These are phyloP conservation scores for Uronychia binucleata DNA, from an alignment of 73 alveolate genomes.

Conservation along the genomic window DNA sequence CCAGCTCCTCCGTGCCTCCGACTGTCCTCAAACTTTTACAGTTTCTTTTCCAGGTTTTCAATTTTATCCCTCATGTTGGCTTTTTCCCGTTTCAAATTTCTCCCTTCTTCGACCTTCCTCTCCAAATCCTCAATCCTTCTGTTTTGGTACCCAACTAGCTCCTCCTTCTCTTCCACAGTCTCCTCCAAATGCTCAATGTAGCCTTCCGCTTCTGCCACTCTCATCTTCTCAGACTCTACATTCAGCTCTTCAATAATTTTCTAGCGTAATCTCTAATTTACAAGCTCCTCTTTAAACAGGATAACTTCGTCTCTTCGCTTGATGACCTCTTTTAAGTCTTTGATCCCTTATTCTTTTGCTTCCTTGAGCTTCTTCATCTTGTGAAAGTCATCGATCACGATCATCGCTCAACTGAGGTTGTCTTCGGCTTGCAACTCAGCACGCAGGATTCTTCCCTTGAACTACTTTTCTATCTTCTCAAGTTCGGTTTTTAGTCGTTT, in stretches of 20 bases:
- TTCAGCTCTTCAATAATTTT: not conserved
- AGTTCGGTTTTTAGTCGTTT: constrained; percentile 33
- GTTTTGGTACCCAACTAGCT: not conserved
- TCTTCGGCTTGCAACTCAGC: constrained; percentile 10
- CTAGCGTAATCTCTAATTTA: not conserved
- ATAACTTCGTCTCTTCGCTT: not conserved
- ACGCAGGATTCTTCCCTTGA: not conserved
- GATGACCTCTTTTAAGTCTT: too few species aligned
- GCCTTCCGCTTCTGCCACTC: not conserved
- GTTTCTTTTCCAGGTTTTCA: not conserved
- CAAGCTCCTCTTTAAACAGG: not conserved
- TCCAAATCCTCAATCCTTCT: not conserved
- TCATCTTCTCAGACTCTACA: not conserved
- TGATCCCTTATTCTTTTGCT: not conserved
- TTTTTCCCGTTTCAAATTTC: not conserved
- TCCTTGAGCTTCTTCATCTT: not conserved
- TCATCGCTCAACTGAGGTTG: not conserved
- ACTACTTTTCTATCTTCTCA: constrained; percentile 20
- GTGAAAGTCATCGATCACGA: not conserved
- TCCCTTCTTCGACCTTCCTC: not conserved
- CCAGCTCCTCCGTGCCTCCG: not conserved
- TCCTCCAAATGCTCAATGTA: not conserved
- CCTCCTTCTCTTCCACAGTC: not conserved
- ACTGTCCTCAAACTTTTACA: not conserved
- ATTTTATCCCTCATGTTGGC: not conserved